Percentiles rank a stretch among this genome's conserved stretches.
Evolutionary conservation across 1,284 basidiomycete genomes (phyloP).

Genomic region (Phaffia rhodozyma): DNA sequence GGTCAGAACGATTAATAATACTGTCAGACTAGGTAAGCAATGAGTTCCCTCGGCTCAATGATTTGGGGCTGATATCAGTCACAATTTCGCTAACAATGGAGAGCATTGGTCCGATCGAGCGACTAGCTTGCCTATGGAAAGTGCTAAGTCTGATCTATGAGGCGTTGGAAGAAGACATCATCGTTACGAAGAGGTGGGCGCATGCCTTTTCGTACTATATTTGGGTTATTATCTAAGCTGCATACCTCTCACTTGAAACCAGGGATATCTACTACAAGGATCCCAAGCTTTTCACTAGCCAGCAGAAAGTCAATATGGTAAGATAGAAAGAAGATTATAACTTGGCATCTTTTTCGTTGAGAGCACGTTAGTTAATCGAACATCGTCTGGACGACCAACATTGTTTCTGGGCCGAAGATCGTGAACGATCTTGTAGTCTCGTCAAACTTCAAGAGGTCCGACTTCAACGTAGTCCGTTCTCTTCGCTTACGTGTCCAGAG

Average conservation of each 20-base stretch:
- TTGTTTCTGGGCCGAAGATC: conserved; percentile 42
- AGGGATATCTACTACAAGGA: conserved; percentile 84
- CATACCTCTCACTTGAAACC: conserved; percentile 1
- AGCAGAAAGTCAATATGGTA: conserved; percentile 62
- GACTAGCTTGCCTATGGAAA: conserved; percentile 50
- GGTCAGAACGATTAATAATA: no score
- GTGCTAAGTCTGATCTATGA: conserved; percentile 53
- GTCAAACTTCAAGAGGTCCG: conserved; percentile 54
- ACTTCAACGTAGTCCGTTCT: conserved; percentile 59
- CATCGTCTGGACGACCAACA: not conserved
- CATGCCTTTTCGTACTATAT: not conserved
- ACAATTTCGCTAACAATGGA: no score
- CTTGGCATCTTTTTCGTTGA: not conserved
- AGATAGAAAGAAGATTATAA: conserved; percentile 15
- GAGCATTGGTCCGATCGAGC: no score
- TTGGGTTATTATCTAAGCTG: not conserved
- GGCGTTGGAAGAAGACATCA: conserved; percentile 44
- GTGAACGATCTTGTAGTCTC: conserved; percentile 80
- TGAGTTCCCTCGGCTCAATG: no score
- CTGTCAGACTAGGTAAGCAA: no score
- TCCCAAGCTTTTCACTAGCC: conserved; percentile 58
- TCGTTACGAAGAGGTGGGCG: conserved; percentile 55
- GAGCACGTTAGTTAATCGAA: not conserved
- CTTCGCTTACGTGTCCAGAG: conserved; percentile 4
- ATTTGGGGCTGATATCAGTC: no score